Percentiles rank a stretch among this genome's conserved stretches.
phyloP scores from a whole-genome alignment of 805 yeast species.

The Yarrowia hollandica region DNA sequence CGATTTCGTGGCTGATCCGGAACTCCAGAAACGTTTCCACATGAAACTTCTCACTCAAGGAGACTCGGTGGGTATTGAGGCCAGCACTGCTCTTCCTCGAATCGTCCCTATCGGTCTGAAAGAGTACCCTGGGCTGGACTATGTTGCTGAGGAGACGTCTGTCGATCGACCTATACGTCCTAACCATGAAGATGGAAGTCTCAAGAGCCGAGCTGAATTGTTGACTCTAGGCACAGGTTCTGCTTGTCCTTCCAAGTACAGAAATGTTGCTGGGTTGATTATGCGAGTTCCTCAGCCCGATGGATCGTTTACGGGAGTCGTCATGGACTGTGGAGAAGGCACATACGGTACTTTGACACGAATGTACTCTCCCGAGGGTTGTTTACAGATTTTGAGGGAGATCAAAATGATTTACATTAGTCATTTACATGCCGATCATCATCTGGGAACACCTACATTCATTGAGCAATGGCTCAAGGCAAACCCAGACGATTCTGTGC shows the following conservation, averaged over 20 bases:
- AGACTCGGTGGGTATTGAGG: not conserved
- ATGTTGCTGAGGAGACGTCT: not conserved
- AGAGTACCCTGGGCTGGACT: not conserved
- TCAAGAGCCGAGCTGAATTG: conserved; percentile 47
- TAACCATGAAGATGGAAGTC: not conserved
- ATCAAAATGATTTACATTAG: conserved; percentile 68
- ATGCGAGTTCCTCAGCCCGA: conserved; percentile 60
- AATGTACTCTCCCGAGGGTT: conserved; percentile 52
- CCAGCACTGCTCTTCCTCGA: not conserved
- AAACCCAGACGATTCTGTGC: conserved; percentile 34
- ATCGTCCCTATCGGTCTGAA: not conserved
- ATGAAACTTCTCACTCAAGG: not conserved
- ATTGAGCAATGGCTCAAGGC: conserved; percentile 60
- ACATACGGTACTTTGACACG: conserved; percentile 73
- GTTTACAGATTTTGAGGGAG: conserved; percentile 54
- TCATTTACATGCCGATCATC: conserved; percentile 97
- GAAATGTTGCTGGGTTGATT: conserved; percentile 83
- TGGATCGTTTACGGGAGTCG: conserved; percentile 42
- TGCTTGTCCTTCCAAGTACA: conserved; percentile 77
- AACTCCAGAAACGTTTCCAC: not conserved
- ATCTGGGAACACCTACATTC: conserved; percentile 74
- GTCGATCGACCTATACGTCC: not conserved
- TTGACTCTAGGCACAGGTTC: conserved; percentile 91
- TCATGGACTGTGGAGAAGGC: conserved; percentile 96
- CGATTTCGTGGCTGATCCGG: not conserved